phyloP scores from a whole-genome alignment of 2,329 filamentous ascomycete genomes.

The Trichophyton benhamiae region DNA sequence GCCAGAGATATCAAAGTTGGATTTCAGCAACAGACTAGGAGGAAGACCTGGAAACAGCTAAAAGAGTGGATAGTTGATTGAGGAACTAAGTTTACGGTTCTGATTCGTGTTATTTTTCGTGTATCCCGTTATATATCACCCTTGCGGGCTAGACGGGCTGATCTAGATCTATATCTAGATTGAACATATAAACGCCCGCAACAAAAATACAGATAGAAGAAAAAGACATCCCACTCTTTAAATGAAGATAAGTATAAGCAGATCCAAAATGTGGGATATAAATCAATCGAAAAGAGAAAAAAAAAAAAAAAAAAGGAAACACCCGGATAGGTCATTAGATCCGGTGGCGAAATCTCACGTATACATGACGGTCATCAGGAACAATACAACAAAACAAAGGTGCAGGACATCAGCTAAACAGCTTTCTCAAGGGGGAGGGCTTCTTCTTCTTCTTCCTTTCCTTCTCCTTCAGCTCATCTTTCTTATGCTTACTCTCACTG shows the following conservation, averaged over 20 bases:
- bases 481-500: constrained; percentile 4
- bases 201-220: not conserved
- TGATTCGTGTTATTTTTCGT: not conserved
- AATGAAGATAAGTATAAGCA: not conserved
- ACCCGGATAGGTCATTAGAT: not conserved
- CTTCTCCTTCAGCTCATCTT: constrained; percentile 10
- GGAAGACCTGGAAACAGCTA: too few species aligned
- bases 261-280: not conserved
- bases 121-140: not conserved
- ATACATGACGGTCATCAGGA: not conserved
- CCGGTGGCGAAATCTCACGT: not conserved
- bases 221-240: not conserved
- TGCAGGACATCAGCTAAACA: not conserved
- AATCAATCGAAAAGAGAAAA: not conserved
- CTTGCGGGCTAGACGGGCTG: not conserved
- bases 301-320: not conserved
- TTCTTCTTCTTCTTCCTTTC: constrained; percentile 11
- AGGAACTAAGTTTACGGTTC: not conserved
- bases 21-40: not conserved
- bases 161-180: constrained; percentile 1
- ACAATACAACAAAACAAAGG: not conserved
- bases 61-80: not conserved
- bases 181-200: not conserved
- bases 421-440: constrained; percentile 8
- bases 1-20: not conserved